These are phyloP conservation scores for Pulveroboletus sp. DNA, from an alignment of 768 basidiomycete species.

Conservation along the genomic window DNA sequence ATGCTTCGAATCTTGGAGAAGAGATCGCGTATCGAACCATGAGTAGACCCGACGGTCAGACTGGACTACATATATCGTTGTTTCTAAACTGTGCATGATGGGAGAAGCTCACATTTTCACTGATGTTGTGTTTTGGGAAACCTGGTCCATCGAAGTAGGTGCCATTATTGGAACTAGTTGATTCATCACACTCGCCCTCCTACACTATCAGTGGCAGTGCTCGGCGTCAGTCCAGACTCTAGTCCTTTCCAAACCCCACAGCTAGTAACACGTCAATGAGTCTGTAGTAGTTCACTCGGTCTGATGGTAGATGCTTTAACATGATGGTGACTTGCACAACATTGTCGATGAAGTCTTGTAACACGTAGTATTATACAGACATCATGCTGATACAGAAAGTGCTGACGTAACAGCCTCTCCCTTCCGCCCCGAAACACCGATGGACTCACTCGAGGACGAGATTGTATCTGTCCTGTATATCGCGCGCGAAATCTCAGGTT, in stretches of 20 bases:
- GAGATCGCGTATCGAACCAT: constrained; percentile 68
- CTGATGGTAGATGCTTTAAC: no score
- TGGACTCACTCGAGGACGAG: constrained; percentile 66
- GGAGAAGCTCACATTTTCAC: constrained; percentile 32
- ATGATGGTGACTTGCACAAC: no score
- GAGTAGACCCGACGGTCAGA: constrained; percentile 77
- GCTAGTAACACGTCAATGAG: no score
- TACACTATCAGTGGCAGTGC: constrained; percentile 1
- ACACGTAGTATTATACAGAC: no score
- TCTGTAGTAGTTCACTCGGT: no score
- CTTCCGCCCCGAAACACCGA: constrained; percentile 18
- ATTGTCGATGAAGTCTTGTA: no score
- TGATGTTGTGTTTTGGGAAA: constrained; percentile 4
- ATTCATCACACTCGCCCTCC: no score
- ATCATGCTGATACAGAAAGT: no score
- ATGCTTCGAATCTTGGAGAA: constrained; percentile 79
- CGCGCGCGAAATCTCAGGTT: constrained; percentile 87
- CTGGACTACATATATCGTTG: constrained; percentile 28
- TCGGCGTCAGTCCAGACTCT: no score
- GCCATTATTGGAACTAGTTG: no score
- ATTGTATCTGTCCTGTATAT: constrained; percentile 89
- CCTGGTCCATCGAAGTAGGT: constrained; percentile 13
- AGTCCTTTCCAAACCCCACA: no score
- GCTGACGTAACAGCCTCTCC: constrained; percentile 24
- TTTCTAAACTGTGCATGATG: neutral